Evolutionary conservation across 441 rosid species (phyloP).

Genomic region (Codiaeum variegatum): DNA sequence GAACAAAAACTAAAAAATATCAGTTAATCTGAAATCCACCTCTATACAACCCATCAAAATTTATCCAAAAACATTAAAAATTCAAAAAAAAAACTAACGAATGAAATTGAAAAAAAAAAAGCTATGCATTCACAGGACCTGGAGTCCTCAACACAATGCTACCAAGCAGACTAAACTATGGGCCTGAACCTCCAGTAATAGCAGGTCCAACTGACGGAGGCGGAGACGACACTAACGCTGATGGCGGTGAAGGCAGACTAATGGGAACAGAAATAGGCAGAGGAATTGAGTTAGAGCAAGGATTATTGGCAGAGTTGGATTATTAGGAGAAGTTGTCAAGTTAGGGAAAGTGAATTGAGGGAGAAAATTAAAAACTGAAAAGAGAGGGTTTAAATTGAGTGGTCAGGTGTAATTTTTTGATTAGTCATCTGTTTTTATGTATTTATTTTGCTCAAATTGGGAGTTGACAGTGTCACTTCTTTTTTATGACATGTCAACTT

Average conservation of each 20-base stretch:
- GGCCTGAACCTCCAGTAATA: constrained; percentile 43
- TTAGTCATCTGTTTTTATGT: too few species aligned
- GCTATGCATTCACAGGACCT: constrained; percentile 59
- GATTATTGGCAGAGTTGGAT: too few species aligned
- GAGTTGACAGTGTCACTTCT: too few species aligned
- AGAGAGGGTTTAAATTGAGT: too few species aligned
- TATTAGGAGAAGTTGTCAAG: too few species aligned
- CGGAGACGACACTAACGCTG: constrained; percentile 32
- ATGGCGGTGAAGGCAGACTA: constrained; percentile 39
- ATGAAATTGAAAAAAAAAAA: not conserved
- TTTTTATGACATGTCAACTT: too few species aligned
- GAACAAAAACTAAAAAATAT: not conserved
- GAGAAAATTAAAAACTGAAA: too few species aligned
- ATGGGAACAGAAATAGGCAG: constrained; percentile 23
- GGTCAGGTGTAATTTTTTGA: too few species aligned
- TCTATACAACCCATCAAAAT: constrained; percentile 20
- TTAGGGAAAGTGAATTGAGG: too few species aligned
- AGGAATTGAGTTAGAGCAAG: constrained; percentile 16
- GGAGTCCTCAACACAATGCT: constrained; percentile 40
- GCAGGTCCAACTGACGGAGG: constrained; percentile 40
- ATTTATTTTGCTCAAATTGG: too few species aligned
- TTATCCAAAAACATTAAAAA: not conserved
- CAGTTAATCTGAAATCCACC: not conserved
- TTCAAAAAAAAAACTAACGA: not conserved
- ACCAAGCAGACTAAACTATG: constrained; percentile 41